Evolutionary conservation across 495 filamentous ascomycete species (phyloP).

Genomic region (Geoglossum glabrum): DNA sequence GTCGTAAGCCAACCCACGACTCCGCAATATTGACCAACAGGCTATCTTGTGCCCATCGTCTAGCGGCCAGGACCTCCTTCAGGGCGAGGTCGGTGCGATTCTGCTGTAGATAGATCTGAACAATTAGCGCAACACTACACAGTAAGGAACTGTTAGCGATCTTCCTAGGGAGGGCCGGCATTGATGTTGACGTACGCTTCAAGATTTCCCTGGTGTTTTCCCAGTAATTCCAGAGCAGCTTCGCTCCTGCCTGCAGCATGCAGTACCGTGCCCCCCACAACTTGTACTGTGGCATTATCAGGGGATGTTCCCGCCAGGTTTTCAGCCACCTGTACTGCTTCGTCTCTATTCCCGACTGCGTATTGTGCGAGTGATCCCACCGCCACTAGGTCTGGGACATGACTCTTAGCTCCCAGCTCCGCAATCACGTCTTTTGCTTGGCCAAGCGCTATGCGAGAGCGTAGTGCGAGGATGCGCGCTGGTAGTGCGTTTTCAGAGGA

Average conservation of each 20-base stretch:
- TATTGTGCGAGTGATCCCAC: slow-evolving; percentile 60
- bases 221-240: slow-evolving; percentile 58
- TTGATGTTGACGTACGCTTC: slow-evolving; percentile 44
- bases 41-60: slow-evolving; percentile 90
- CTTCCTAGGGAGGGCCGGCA: background rate
- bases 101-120: slow-evolving; percentile 80
- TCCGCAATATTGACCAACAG: slow-evolving; percentile 87
- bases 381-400: slow-evolving; percentile 53
- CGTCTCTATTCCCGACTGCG: slow-evolving; percentile 32
- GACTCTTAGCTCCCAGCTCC: slow-evolving; percentile 41
- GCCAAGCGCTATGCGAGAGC: slow-evolving; percentile 64
- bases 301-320: slow-evolving; percentile 39
- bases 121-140: slow-evolving; percentile 39
- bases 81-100: slow-evolving; percentile 77
- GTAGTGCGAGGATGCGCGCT: slow-evolving; percentile 60
- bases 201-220: slow-evolving; percentile 60
- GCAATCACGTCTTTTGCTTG: slow-evolving; percentile 50
- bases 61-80: slow-evolving; percentile 75
- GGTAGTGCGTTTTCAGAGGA: slow-evolving; percentile 56
- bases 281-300: slow-evolving; percentile 66
- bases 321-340: slow-evolving; percentile 41
- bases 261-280: slow-evolving; percentile 58
- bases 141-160: background rate
- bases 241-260: slow-evolving; percentile 58
- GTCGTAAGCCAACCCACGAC: slow-evolving; percentile 76